Evolutionary conservation across 768 basidiomycete species (phyloP).

Genomic region (Coprinopsis strossmayeri): DNA sequence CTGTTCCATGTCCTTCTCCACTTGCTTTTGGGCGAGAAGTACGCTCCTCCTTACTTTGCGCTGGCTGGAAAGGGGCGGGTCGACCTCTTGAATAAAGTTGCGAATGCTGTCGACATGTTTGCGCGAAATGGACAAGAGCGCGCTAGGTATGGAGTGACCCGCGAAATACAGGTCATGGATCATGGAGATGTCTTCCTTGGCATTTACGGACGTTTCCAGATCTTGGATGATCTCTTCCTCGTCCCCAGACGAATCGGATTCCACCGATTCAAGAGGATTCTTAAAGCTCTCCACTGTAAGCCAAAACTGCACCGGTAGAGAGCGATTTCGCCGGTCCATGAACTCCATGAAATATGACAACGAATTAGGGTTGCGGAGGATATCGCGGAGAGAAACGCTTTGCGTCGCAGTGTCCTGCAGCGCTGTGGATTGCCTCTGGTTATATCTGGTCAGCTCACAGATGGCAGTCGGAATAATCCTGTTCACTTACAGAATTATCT

Average conservation of each 20-base stretch:
- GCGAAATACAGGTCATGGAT: slow-evolving; percentile 87
- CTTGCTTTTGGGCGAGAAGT: slow-evolving; percentile 77
- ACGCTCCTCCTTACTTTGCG: slow-evolving; percentile 70
- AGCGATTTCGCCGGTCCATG: slow-evolving; percentile 86
- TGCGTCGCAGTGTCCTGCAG: slow-evolving; percentile 37
- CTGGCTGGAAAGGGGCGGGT: slow-evolving; percentile 34
- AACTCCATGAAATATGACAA: slow-evolving; percentile 98
- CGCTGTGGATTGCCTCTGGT: background rate
- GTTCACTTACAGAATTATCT: slow-evolving; percentile 47
- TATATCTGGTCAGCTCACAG: too few species aligned
- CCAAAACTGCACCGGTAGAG: slow-evolving; percentile 94
- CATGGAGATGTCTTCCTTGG: slow-evolving; percentile 84
- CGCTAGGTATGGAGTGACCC: slow-evolving; percentile 45
- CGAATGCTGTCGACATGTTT: slow-evolving; percentile 69
- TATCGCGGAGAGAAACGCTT: slow-evolving; percentile 61
- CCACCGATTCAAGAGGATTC: slow-evolving; percentile 83
- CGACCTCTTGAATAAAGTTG: slow-evolving; percentile 49
- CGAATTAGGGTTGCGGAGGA: slow-evolving; percentile 84
- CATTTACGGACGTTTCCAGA: slow-evolving; percentile 48
- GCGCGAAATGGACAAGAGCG: slow-evolving; percentile 56
- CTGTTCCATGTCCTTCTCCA: slow-evolving; percentile 85
- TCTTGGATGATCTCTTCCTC: slow-evolving; percentile 51
- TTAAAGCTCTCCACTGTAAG: slow-evolving; percentile 96
- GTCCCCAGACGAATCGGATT: slow-evolving; percentile 62
- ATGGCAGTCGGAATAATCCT: background rate